These are phyloP conservation scores for Phytopythium helicoides DNA, from an alignment of 352 stramenopile species.

Conservation along the genomic window DNA sequence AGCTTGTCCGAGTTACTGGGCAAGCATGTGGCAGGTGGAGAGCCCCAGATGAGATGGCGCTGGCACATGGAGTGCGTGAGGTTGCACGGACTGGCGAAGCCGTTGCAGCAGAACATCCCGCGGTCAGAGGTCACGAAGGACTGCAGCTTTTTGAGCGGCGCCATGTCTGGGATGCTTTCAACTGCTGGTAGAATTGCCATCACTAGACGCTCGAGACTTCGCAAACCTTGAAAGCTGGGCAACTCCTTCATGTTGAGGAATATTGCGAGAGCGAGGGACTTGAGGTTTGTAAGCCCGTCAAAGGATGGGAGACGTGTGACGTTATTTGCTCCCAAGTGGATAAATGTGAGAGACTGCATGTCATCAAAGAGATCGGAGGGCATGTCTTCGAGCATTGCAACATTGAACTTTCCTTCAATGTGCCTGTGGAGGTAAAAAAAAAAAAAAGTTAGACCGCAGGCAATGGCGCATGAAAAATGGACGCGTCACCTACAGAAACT, in stretches of 20 bases:
- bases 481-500: constrained; percentile 22
- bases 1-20: constrained; percentile 2
- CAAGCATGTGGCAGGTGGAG: constrained; percentile 16
- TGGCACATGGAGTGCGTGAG: constrained; percentile 15
- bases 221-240: constrained; percentile 13
- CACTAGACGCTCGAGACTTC: constrained; percentile 19
- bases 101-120: no score
- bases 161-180: constrained; percentile 19
- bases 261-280: constrained; percentile 20
- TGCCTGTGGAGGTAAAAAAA: not conserved
- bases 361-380: constrained; percentile 9
- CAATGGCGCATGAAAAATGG: no score
- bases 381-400: not conserved
- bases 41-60: constrained; percentile 16
- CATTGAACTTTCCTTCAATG: not conserved
- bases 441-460: not conserved
- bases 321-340: not conserved
- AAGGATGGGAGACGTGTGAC: constrained; percentile 26
- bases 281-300: constrained; percentile 27
- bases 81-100: constrained; percentile 21
- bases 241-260: constrained; percentile 15
- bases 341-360: constrained; percentile 1
- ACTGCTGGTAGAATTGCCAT: constrained; percentile 12
- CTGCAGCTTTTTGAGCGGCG: constrained; percentile 14
- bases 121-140: constrained; percentile 15